Percentiles rank a stretch among this genome's conserved stretches.
Evolutionary conservation across 2,329 filamentous ascomycete species (phyloP).

Genomic region (Penicillium glabrum): DNA sequence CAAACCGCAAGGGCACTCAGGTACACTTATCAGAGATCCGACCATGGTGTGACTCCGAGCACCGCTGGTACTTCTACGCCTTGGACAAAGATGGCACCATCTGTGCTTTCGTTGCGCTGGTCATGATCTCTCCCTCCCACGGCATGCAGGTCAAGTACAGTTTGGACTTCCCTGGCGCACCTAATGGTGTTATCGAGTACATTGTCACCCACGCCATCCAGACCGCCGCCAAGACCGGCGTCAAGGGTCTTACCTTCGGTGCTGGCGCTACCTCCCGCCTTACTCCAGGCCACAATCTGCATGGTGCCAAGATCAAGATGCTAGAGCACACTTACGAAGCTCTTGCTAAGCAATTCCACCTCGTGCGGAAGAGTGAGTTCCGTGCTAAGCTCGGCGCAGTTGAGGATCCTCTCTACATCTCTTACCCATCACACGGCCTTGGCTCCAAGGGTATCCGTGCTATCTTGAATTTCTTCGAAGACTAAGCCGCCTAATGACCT

Average conservation of each 20-base stretch:
- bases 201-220: constrained; percentile 73
- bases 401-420: constrained; percentile 84
- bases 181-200: constrained; percentile 84
- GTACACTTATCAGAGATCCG: constrained; percentile 87
- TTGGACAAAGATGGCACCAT: constrained; percentile 71
- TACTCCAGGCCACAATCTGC: constrained; percentile 76
- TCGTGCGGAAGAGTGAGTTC: constrained; percentile 85
- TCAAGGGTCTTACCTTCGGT: constrained; percentile 77
- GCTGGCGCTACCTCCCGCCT: constrained; percentile 75
- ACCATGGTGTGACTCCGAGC: constrained; percentile 80
- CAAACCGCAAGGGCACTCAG: constrained; percentile 76
- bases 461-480: constrained; percentile 89
- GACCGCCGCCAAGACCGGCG: constrained; percentile 57
- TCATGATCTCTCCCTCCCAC: constrained; percentile 74
- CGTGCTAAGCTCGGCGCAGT: constrained; percentile 83
- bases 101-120: constrained; percentile 75
- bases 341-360: constrained; percentile 75
- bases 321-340: constrained; percentile 79
- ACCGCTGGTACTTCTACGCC: constrained; percentile 84
- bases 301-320: constrained; percentile 76
- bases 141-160: constrained; percentile 96
- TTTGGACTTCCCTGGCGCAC: constrained; percentile 85
- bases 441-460: constrained; percentile 79
- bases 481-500: constrained; percentile 27
- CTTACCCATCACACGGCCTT: constrained; percentile 82